Evolutionary conservation across 306 rosid species (phyloP), one percentile per base, ranked within the genome.

Genomic region (Cucurbita maxima): DNA sequence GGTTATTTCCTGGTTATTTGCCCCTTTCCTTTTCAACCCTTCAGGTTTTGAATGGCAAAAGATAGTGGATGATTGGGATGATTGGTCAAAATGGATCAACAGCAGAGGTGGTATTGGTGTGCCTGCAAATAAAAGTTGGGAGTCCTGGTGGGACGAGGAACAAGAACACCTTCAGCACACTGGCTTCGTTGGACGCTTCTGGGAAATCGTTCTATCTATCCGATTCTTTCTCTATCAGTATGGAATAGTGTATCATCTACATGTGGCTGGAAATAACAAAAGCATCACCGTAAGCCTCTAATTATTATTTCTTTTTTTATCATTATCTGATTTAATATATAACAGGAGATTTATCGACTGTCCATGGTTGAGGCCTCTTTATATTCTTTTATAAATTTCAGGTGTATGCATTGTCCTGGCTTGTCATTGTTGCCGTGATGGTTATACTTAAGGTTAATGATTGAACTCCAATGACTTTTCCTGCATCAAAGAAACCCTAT

Each of bases 41-140:
- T 91, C 96, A 38, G 99, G 99, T 72, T 94, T 94, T 85, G 99
- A 94, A 82, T 94, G 99, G 99, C 99, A 94, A 79, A 94, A 94
- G 89, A 91, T 87, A 78, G 99, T 94, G 62, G 99, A 94, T n/a
- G 99, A 94, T 83, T 89, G 88, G 90, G 97, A 91, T 77, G 99
- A 94, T 83, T 91, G 97, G 99, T 52, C 83, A 15, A 94, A 94
- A 83, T 94, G 99, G 99, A 94, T 89, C 55, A 87, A 72, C 72
- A 89, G 78, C 78, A 90, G 83, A 43, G 99, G 97, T 20, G 99
- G 97, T 69, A 85, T 94, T 67, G 99, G 99, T 81, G 97, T 94
- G 77, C 91, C 97, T 37, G 83, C 96, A 76, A 86, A 68, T 79
- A 94, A 91, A 86, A 90, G 97, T 80, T 94, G 99, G 99, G 99